These are phyloP conservation scores for Closterium sp. DNA, from an alignment of 139 green algal species.

Conservation along the genomic window DNA sequence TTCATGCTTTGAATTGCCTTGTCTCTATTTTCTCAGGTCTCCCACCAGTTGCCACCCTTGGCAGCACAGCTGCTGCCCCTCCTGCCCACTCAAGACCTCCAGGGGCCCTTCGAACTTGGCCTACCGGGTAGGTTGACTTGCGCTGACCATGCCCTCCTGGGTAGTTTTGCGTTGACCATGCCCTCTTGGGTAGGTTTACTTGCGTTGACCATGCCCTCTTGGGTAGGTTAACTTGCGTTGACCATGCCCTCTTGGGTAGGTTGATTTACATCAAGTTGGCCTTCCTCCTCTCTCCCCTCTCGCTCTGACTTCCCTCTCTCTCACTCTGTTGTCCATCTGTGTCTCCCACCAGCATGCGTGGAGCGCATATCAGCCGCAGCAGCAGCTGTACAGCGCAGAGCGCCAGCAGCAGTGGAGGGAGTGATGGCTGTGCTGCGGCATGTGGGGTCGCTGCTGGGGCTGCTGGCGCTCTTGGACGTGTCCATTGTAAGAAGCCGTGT, in stretches of 20 bases:
- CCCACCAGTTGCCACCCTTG: too few relatives aligned
- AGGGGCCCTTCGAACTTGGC: not conserved
- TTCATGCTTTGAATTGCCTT: too few relatives aligned
- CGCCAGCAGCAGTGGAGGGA: not conserved
- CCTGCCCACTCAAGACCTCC: not conserved
- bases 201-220: not conserved
- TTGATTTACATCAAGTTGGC: not conserved
- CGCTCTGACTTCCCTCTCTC: too few relatives aligned
- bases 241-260: not conserved
- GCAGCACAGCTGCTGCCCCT: too few relatives aligned
- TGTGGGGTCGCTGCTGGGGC: constrained; percentile 1
- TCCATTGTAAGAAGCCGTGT: constrained; percentile 8
- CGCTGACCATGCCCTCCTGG: not conserved
- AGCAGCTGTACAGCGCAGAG: not conserved
- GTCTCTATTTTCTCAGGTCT: too few relatives aligned
- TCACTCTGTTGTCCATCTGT: not conserved
- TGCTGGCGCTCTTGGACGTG: constrained; percentile 2
- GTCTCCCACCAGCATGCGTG: not conserved
- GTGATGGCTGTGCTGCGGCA: not conserved
- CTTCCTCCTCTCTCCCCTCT: too few relatives aligned
- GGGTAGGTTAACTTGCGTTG: not conserved
- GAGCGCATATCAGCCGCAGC: not conserved
- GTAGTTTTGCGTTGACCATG: not conserved
- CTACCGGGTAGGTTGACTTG: not conserved
- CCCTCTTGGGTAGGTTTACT: not conserved